Evolutionary conservation across 768 basidiomycete genomes (phyloP), one percentile per base, ranked within the genome.

Genomic region (Candolleomyces eurysporus): DNA sequence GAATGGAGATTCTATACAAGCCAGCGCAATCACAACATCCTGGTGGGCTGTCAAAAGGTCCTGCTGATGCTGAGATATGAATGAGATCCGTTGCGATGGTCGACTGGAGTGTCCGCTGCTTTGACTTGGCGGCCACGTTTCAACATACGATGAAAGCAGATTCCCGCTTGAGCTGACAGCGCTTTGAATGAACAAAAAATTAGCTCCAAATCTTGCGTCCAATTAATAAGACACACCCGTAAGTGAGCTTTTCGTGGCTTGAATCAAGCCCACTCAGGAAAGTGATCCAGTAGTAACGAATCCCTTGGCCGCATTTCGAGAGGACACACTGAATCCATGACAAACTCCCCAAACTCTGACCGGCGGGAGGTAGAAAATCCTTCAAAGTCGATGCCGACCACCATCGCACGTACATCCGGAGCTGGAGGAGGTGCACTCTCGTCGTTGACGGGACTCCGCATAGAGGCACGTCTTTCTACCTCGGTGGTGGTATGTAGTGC

Each of bases 1-100:
- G 75, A 98, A 98, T 1, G 96, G 94, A 0, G 95, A 89, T 64
- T 97, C 94, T 57, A 99, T 87, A 64, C 90, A 91, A 0, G 86
- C 87, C 40, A 99, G 73, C 2, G 91, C 87, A 5, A 91, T 94
- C 19, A 98, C 85, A 2, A 94, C 86, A 69, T 98, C 96, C 66
- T 94, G 93, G 69, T 98, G 97, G 6, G 90, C 83, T 70, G 87
- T 89, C 36, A 98, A 77, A 21, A 97, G 77, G 57, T 88, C 89
- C 69, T 95, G 89, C 68, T 96, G 93, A 69, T 87, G 90, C 54
- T 90, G 84, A 14, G 87, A 88, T 58, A 94, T 89, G 65, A 93
- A 73, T 17, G 85, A 89, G 70, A 90, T 90, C 26, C 91, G 80
- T 68, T 91, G 88, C 1, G 88, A 82, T 17, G 93, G 84, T 14